Percentiles rank a stretch among this genome's conserved stretches.
These are phyloP conservation scores for Wallacemonas sp. DNA, from an alignment of 208 protist genomes.

Conservation along the genomic window DNA sequence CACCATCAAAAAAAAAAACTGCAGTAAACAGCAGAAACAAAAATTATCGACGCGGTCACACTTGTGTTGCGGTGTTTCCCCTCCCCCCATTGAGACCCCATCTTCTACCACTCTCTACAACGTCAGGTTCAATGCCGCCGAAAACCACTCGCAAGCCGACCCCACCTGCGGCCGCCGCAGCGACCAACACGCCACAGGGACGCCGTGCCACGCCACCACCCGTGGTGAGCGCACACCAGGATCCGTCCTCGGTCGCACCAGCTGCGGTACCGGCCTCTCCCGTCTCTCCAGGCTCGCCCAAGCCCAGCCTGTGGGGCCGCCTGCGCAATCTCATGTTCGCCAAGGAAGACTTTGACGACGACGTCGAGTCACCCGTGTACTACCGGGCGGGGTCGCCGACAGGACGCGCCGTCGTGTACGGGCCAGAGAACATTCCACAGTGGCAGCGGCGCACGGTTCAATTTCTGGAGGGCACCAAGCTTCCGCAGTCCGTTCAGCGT, in stretches of 20 bases:
- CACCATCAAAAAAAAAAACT: background rate
- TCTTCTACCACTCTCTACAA: no score
- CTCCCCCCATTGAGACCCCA: no score
- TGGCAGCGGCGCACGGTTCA: slow-evolving; percentile 23
- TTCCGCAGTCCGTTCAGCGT: slow-evolving; percentile 37
- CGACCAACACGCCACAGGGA: background rate
- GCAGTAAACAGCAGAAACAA: no score
- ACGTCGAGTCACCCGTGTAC: slow-evolving; percentile 7
- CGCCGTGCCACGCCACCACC: background rate
- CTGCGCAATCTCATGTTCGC: slow-evolving; percentile 22
- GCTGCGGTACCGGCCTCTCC: background rate
- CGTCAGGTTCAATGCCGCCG: background rate
- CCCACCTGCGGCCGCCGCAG: background rate
- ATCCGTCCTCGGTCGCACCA: background rate
- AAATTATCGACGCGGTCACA: no score
- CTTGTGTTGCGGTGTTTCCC: no score
- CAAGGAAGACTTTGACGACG: slow-evolving; percentile 28
- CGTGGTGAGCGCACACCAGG: background rate
- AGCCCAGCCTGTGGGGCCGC: slow-evolving; percentile 1
- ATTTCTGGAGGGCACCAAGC: slow-evolving; percentile 23
- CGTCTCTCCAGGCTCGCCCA: slow-evolving; percentile 4
- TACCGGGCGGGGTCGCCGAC: background rate
- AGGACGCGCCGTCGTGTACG: background rate
- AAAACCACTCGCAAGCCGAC: slow-evolving; percentile 11
- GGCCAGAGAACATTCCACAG: slow-evolving; percentile 14